These are phyloP conservation scores for Datisca glomerata DNA, from an alignment of 306 rosid genomes.

Conservation along the genomic window DNA sequence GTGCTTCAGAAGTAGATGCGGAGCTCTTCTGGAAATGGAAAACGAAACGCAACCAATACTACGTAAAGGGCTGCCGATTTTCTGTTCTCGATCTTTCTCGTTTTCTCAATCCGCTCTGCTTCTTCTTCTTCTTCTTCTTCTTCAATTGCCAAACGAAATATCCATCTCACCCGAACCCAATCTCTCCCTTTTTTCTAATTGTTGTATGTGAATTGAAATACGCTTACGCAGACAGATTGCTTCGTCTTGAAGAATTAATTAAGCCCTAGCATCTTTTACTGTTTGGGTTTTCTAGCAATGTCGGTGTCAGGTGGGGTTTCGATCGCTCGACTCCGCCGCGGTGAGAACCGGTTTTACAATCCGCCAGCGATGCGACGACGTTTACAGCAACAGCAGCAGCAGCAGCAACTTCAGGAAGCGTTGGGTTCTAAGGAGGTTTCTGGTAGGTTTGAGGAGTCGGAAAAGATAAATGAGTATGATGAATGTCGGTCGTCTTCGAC, in stretches of 20 bases:
- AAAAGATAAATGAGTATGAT: conserved; percentile 41
- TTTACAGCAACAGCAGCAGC: conserved; percentile 22
- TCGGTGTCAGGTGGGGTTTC: conserved; percentile 58
- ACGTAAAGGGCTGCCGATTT: too few species aligned
- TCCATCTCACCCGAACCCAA: background rate
- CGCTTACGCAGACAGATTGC: background rate
- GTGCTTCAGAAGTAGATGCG: rapidly evolving
- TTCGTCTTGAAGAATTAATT: background rate
- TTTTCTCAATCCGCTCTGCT: background rate
- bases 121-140: too few species aligned
- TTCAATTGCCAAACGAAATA: background rate
- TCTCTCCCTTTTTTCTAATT: background rate
- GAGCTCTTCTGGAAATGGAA: background rate
- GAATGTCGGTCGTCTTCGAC: conserved; percentile 32
- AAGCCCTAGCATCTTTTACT: conserved; percentile 6
- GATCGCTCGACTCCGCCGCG: conserved; percentile 54
- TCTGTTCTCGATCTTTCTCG: conserved; percentile 7
- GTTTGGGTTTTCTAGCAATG: conserved; percentile 25
- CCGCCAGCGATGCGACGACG: conserved; percentile 76
- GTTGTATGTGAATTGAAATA: background rate
- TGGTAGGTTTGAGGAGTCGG: conserved; percentile 23
- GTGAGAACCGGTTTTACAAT: conserved; percentile 68
- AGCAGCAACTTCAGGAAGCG: conserved; percentile 17
- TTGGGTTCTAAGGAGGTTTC: conserved; percentile 21
- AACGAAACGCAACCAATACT: background rate